A percentile compares a stretch with the other conserved stretches of the same genome.
Evolutionary conservation across 2,329 filamentous ascomycete species (phyloP).

Genomic region (Aspergillus pseudotamarii): DNA sequence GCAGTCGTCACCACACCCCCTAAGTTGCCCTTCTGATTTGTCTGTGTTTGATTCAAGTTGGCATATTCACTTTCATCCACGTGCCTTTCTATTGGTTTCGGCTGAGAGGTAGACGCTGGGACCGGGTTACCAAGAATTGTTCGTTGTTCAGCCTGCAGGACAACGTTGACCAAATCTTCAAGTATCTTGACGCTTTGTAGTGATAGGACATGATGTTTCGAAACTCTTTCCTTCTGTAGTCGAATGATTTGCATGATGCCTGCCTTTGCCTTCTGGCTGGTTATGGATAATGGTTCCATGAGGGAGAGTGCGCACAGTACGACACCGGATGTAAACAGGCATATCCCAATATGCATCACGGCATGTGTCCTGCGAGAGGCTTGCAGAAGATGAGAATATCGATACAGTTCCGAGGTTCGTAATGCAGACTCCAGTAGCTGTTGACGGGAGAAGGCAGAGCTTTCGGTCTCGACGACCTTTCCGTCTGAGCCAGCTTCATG

Average conservation of each 20-base stretch:
- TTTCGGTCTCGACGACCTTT: neutral
- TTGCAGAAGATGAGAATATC: conserved; percentile 12
- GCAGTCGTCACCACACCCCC: too few relatives aligned
- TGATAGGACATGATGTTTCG: conserved; percentile 14
- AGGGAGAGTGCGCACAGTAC: conserved; percentile 17
- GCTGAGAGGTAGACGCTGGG: neutral
- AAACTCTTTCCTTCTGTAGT: conserved; percentile 10
- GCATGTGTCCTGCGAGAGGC: conserved; percentile 18
- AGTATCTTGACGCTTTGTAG: conserved; percentile 14
- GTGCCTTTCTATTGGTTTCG: neutral
- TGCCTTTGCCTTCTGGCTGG: conserved; percentile 16
- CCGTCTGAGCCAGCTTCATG: neutral
- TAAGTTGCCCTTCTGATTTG: too few relatives aligned
- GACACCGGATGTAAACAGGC: conserved; percentile 20
- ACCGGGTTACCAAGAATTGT: conserved; percentile 5
- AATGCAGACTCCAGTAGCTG: conserved; percentile 14
- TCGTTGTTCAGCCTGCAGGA: conserved; percentile 12
- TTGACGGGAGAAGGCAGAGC: conserved; percentile 3
- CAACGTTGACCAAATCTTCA: conserved; percentile 9
- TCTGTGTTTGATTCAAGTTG: neutral
- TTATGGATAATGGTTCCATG: conserved; percentile 12
- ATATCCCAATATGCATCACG: conserved; percentile 19
- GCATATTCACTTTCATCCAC: too few relatives aligned
- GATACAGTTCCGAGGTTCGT: conserved; percentile 9
- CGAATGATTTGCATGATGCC: conserved; percentile 16